Percentiles rank a stretch among this genome's conserved stretches.
phyloP scores from a whole-genome alignment of 2,329 filamentous ascomycete genomes.

The Tolypocladium amazonense region DNA sequence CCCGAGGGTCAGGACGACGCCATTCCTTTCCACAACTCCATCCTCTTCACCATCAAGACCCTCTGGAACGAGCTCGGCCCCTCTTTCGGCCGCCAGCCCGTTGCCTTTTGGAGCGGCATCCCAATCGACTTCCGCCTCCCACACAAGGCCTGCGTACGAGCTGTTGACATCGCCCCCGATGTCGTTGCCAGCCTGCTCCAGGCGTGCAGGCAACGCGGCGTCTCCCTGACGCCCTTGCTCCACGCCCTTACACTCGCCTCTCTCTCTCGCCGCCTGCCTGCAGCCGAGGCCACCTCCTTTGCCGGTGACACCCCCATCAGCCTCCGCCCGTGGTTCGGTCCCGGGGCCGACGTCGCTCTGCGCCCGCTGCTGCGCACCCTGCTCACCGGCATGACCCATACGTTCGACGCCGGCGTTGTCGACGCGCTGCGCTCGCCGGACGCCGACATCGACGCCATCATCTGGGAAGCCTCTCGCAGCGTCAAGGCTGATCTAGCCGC shows the following conservation, averaged over 20 bases:
- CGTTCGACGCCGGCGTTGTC: slow-evolving; percentile 14
- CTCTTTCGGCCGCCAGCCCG: slow-evolving; percentile 19
- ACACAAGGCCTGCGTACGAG: slow-evolving; percentile 22
- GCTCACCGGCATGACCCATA: slow-evolving; percentile 24
- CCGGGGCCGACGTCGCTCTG: slow-evolving; percentile 12
- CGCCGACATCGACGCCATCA: slow-evolving; percentile 11
- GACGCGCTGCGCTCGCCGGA: slow-evolving; percentile 12
- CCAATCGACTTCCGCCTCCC: slow-evolving; percentile 23
- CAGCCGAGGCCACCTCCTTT: slow-evolving; percentile 21
- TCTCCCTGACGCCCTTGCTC: slow-evolving; percentile 38
- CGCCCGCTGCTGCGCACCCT: slow-evolving; percentile 24
- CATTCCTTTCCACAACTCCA: slow-evolving; percentile 28
- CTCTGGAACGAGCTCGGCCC: slow-evolving; percentile 31
- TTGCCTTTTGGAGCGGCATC: slow-evolving; percentile 27
- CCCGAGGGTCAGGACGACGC: slow-evolving; percentile 29
- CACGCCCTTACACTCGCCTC: slow-evolving; percentile 33
- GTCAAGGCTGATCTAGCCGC: slow-evolving; percentile 24
- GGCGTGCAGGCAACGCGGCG: slow-evolving; percentile 26
- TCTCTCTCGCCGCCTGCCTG: slow-evolving; percentile 25
- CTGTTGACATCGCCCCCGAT: slow-evolving; percentile 22
- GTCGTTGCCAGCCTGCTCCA: slow-evolving; percentile 21
- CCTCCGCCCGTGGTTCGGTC: slow-evolving; percentile 27
- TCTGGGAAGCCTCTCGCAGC: slow-evolving; percentile 31
- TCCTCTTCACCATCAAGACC: slow-evolving; percentile 26
- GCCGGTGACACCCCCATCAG: slow-evolving; percentile 30